These are phyloP conservation scores for Ananas comosus DNA, from an alignment of 176 grass and related monocot species.

Conservation along the genomic window DNA sequence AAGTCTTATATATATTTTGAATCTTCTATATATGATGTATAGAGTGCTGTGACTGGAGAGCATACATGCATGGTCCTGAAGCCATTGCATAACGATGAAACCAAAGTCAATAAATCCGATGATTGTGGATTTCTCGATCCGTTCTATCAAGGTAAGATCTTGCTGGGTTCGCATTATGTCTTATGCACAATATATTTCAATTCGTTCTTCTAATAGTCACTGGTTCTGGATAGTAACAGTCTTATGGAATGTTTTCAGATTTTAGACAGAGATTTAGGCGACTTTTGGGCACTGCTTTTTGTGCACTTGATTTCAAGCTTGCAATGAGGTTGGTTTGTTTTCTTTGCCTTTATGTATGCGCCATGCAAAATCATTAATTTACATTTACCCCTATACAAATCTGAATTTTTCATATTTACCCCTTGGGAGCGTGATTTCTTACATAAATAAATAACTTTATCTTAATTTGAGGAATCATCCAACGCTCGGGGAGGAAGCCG, in stretches of 20 bases:
- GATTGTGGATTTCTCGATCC: constrained; percentile 74
- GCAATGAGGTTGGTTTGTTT: constrained; percentile 59
- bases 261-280: constrained; percentile 80
- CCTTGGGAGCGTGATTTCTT: too few relatives aligned
- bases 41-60: constrained; percentile 96
- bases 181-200: neutral
- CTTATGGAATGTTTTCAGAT: constrained; percentile 40
- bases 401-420: too few relatives aligned
- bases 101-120: constrained; percentile 37
- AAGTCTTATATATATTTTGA: constrained; percentile 15
- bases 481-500: too few relatives aligned
- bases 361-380: too few relatives aligned
- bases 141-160: constrained; percentile 66
- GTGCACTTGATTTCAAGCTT: constrained; percentile 66
- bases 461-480: too few relatives aligned
- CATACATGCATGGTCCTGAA: constrained; percentile 94
- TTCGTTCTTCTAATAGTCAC: neutral
- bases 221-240: constrained; percentile 12
- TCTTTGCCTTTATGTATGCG: too few relatives aligned
- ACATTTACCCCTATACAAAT: too few relatives aligned
- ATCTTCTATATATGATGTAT: constrained; percentile 21
- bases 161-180: neutral
- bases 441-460: too few relatives aligned
- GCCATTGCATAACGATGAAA: constrained; percentile 60
- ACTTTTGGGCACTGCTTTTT: constrained; percentile 67